Conservation (phyloP, 345 rosid genomes). For the Trapa incisa region DNA sequence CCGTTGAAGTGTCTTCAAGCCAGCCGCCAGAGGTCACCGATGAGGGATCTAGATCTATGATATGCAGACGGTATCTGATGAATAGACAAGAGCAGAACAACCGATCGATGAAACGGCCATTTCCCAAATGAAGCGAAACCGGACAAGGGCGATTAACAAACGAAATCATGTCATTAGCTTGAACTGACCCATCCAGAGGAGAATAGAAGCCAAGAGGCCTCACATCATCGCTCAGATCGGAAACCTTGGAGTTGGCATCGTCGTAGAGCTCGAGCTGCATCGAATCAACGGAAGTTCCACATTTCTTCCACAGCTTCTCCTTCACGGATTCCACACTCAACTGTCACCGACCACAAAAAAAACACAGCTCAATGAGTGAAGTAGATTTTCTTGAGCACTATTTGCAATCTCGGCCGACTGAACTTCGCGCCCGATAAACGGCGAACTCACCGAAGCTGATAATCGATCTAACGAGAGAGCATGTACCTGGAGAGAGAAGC, state of each 20-base stretch:
- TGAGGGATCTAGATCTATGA: slow-evolving; percentile 69
- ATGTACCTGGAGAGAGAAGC: slow-evolving; percentile 60
- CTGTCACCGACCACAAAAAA: slow-evolving; percentile 9
- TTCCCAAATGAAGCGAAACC: neutral
- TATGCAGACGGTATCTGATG: slow-evolving; percentile 38
- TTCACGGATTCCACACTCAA: slow-evolving; percentile 70
- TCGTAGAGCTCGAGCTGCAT: slow-evolving; percentile 81
- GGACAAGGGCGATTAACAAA: neutral
- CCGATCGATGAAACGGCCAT: neutral
- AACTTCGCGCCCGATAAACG: neutral
- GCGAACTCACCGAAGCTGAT: too few species aligned
- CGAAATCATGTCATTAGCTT: neutral
- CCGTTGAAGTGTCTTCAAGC: slow-evolving; percentile 87
- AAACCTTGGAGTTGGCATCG: slow-evolving; percentile 49
- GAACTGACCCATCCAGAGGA: too few species aligned
- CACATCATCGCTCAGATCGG: slow-evolving; percentile 36
- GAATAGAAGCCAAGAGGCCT: slow-evolving; percentile 69
- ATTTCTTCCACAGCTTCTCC: slow-evolving; percentile 87
- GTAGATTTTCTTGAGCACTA: neutral
- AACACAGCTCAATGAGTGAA: neutral
- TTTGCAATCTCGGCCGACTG: neutral
- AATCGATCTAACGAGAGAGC: neutral
- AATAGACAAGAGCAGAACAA: neutral
- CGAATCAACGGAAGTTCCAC: slow-evolving; percentile 29
- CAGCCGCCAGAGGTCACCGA: slow-evolving; percentile 80